Evolutionary conservation across 2,329 filamentous ascomycete genomes (phyloP), one percentile per base, ranked within the genome.

Genomic region (Zymoseptoria passerinii): DNA sequence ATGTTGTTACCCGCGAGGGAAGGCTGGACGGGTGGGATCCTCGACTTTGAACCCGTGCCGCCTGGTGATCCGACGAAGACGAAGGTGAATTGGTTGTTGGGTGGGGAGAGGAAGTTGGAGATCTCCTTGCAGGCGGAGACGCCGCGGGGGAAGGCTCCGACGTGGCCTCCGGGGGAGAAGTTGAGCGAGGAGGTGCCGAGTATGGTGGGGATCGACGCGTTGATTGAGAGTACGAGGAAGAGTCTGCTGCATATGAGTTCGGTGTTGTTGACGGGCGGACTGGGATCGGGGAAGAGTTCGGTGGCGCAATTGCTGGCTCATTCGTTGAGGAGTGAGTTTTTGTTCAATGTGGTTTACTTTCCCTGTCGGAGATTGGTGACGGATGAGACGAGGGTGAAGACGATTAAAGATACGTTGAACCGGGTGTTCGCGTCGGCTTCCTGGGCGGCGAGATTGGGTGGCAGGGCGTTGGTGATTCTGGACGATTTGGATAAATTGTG

Each of bases 401-500:
- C 88, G 0, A 90, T 99, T 74, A 96, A 95, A 69, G 92, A 97
- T 68, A 94, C 85, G 0, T 75, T 99, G 4, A 86, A 83, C 54
- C 83, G 90, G 16, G 75, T 95, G 1, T 97, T 99, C 71, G 90
- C 94, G 79, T 82, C 84, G 19, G 94, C 94, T 2, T 87, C 89
- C 49, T 99, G 94, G 94, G 91, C 90, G 44, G 90, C 92, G 40
- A 83, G 92, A 60, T 80, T 94, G 0, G 92, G 91, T 20, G 94
- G 94, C 4, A 86, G 84, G 62, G 83, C 92, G 0, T 72, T 97
- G 2, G 89, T 99, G 19, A 84, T 99, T 53, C 78, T 99, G 1
- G 94, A 99, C 69, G 94, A 99, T 68, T 76, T 99, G 6, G 94
- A 99, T 73, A 90, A 90, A 68, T 79, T 99, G 1, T 97, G 92